Evolutionary conservation across 371 early-diverging fungal genomes (phyloP).

Genomic region (Mucor indicus): DNA sequence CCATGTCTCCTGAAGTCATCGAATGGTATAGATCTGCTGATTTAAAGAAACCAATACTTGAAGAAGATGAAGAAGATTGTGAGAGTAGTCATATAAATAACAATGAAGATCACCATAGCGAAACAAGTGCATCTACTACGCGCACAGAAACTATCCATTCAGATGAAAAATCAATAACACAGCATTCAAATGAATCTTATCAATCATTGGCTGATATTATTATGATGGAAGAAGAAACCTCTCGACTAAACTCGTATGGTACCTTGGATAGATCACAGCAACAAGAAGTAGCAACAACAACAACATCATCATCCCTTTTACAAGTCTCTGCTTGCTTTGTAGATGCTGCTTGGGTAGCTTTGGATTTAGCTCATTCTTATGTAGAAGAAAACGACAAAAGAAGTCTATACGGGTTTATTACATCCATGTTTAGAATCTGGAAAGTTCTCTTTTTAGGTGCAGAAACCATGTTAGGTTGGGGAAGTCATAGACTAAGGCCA

Average conservation of each 20-base stretch:
- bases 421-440: conserved; percentile 29
- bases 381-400: conserved; percentile 4
- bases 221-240: conserved; percentile 3
- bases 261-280: conserved; percentile 4
- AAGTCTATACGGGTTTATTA: conserved; percentile 6
- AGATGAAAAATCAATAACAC: conserved; percentile 11
- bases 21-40: conserved; percentile 38
- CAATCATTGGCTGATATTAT: conserved; percentile 40
- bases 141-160: background rate
- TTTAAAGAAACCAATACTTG: background rate
- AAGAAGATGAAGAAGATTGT: background rate
- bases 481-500: conserved; percentile 4
- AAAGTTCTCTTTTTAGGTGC: conserved; percentile 32
- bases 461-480: conserved; percentile 27
- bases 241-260: conserved; percentile 9
- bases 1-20: conserved; percentile 35
- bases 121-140: too few relatives aligned
- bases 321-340: conserved; percentile 18
- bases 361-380: conserved; percentile 25
- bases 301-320: conserved; percentile 1
- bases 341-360: conserved; percentile 24
- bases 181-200: conserved; percentile 19
- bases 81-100: background rate
- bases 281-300: background rate
- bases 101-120: too few relatives aligned